phyloP scores from a whole-genome alignment of 148 eudicot species.

The Salicornia ramosissima region DNA sequence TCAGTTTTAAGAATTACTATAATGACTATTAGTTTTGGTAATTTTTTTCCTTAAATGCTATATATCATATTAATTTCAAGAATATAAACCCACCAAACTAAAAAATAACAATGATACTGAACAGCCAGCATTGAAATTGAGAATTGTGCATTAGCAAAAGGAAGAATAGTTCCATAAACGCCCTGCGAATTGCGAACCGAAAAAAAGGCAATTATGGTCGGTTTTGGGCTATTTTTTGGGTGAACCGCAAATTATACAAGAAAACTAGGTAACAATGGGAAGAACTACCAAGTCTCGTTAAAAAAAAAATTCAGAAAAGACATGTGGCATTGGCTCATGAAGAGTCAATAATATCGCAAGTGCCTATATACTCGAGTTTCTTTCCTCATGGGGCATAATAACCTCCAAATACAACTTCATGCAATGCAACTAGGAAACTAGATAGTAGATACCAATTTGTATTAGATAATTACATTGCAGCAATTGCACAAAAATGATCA shows the following conservation, averaged over 20 bases:
- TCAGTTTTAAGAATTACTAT: too few species aligned
- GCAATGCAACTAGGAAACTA: slow-evolving; percentile 2
- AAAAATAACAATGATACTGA: too few species aligned
- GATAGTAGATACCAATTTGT: neutral
- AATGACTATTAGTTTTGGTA: too few species aligned
- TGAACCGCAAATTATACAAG: too few species aligned
- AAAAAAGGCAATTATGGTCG: too few species aligned
- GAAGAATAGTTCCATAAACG: too few species aligned
- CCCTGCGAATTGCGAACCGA: too few species aligned
- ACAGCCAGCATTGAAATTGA: neutral
- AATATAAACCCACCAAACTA: too few species aligned
- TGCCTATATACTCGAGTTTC: slow-evolving; percentile 4
- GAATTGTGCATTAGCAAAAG: neutral
- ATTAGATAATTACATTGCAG: neutral
- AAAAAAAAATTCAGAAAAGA: neutral
- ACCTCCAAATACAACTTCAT: neutral
- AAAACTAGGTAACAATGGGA: neutral
- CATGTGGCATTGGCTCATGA: neutral
- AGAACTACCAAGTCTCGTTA: neutral
- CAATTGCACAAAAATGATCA: neutral
- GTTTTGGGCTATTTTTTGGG: too few species aligned
- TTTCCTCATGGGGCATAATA: neutral
- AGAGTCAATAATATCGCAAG: neutral
- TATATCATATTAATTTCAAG: too few species aligned
- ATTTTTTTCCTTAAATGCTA: too few species aligned